phyloP scores from a whole-genome alignment of 164 flowering plant species.

The Warburgia ugandensis region DNA sequence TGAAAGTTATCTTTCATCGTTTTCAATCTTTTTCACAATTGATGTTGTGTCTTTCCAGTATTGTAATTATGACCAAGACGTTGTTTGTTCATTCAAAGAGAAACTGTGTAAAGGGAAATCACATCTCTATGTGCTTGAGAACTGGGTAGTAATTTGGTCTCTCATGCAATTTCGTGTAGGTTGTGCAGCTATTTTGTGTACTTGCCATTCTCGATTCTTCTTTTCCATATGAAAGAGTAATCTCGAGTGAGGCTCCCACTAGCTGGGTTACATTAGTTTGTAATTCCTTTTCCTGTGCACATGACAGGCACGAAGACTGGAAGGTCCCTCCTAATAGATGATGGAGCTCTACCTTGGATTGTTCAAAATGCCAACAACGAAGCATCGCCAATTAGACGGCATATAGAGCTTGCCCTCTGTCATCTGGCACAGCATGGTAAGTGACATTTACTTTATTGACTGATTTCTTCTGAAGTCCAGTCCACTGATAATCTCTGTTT shows the following conservation, averaged over 20 bases:
- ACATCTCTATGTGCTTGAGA: not conserved
- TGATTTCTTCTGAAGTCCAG: not conserved
- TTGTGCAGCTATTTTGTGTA: not conserved
- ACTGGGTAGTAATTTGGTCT: not conserved
- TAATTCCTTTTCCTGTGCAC: not conserved
- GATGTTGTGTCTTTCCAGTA: not conserved
- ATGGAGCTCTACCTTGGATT: constrained; percentile 92
- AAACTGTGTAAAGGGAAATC: no score
- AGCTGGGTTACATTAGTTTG: no score
- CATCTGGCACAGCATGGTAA: constrained; percentile 93
- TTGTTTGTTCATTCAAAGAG: no score
- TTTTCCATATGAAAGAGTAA: not conserved
- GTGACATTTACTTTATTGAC: not conserved
- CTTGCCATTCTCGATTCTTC: not conserved
- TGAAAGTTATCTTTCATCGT: not conserved
- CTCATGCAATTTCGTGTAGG: not conserved
- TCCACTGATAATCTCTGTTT: not conserved
- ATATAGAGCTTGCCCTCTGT: constrained; percentile 94
- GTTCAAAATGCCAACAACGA: constrained; percentile 90
- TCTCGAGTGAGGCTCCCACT: not conserved
- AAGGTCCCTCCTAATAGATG: constrained; percentile 77
- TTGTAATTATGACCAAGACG: not conserved
- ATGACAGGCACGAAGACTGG: constrained; percentile 56
- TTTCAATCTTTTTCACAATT: not conserved
- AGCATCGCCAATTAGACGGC: constrained; percentile 79